A percentile compares a stretch with the other conserved stretches of the same genome.
Evolutionary conservation across 2,329 filamentous ascomycete genomes (phyloP).

Genomic region (Lachnellula subtilissima): DNA sequence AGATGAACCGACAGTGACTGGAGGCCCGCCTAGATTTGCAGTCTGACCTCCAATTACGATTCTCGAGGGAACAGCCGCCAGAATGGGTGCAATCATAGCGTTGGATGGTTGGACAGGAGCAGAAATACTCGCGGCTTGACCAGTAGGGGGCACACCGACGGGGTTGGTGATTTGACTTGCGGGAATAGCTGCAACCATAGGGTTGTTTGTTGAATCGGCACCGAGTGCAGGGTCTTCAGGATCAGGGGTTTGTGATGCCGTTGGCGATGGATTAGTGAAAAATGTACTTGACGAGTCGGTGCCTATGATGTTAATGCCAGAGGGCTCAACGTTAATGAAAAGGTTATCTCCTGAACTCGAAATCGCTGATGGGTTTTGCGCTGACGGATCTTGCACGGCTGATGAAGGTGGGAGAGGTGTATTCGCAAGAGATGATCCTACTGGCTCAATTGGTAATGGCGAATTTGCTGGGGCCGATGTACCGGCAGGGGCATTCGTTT

Average conservation of each 20-base stretch:
- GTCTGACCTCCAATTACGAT: not conserved
- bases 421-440: not conserved
- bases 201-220: not conserved
- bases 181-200: not conserved
- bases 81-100: not conserved
- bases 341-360: not conserved
- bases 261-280: not conserved
- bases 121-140: not conserved
- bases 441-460: not conserved
- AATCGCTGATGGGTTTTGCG: not conserved
- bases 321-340: not conserved
- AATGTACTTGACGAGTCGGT: not conserved
- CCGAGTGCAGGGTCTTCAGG: not conserved
- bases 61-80: not conserved
- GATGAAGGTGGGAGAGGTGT: not conserved
- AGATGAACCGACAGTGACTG: not conserved
- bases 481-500: not conserved
- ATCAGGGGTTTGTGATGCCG: not conserved
- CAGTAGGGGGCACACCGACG: not conserved
- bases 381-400: not conserved
- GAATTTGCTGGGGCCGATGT: not conserved
- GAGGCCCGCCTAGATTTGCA: not conserved
- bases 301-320: not conserved
- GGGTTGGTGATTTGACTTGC: not conserved
- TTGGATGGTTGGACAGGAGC: not conserved